These are phyloP conservation scores for Fusarium phyllophilum DNA, from an alignment of 2,329 filamentous ascomycete genomes.

Conservation along the genomic window DNA sequence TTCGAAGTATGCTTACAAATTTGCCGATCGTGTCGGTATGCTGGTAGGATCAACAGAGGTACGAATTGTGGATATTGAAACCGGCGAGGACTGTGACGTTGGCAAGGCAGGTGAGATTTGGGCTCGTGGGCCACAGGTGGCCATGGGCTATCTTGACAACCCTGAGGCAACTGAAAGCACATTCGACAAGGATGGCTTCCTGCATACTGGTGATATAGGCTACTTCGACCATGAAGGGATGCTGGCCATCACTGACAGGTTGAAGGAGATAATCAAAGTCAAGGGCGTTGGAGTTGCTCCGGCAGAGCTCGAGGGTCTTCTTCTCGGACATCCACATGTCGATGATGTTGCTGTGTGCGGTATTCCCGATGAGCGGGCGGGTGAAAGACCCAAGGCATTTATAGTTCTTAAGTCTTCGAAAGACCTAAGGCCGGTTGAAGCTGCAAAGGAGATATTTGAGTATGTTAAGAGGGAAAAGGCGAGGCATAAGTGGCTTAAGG, in stretches of 20 bases:
- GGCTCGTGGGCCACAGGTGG: neutral
- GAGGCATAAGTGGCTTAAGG: conserved; percentile 6
- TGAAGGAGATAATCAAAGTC: conserved; percentile 24
- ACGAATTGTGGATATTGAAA: conserved; percentile 76
- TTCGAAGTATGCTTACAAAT: conserved; percentile 63
- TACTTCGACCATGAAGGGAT: neutral
- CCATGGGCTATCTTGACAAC: conserved; percentile 4
- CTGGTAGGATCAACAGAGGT: conserved; percentile 67
- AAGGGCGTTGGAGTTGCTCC: conserved; percentile 7
- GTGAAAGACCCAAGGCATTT: conserved; percentile 1
- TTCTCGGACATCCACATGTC: neutral
- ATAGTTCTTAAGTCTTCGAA: neutral
- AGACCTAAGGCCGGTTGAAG: neutral
- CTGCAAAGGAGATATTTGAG: neutral
- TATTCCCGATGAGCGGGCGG: neutral
- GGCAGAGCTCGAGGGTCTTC: conserved; percentile 1
- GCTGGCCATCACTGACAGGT: neutral
- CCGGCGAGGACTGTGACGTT: conserved; percentile 64
- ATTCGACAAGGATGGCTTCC: neutral
- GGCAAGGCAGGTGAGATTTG: conserved; percentile 61
- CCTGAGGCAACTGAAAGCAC: neutral
- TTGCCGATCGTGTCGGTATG: conserved; percentile 16
- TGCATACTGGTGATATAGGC: conserved; percentile 4
- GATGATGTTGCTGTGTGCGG: neutral
- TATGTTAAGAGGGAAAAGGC: neutral